phyloP scores from a whole-genome alignment of 2,329 filamentous ascomycete genomes.

The Drechslerella dactyloides region DNA sequence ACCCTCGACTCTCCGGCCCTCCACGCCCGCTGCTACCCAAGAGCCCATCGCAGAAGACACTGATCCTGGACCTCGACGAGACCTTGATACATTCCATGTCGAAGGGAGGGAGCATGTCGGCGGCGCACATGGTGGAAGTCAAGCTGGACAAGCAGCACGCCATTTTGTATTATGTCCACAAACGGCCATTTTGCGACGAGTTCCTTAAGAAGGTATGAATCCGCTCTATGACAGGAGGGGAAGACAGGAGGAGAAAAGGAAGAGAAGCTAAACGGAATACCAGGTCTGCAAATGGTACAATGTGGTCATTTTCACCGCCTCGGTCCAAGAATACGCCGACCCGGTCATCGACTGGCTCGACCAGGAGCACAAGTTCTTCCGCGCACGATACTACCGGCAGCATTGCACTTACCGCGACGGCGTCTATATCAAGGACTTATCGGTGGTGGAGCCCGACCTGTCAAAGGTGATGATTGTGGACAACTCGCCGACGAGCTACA shows the following conservation, averaged over 20 bases:
- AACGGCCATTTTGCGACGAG: constrained; percentile 94
- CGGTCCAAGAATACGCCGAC: constrained; percentile 97
- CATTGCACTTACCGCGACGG: constrained; percentile 96
- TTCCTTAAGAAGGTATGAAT: constrained; percentile 78
- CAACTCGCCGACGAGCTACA: constrained; percentile 96
- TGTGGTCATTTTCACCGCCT: constrained; percentile 92
- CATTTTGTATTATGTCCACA: constrained; percentile 98
- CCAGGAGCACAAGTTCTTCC: constrained; percentile 94
- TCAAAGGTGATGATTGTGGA: constrained; percentile 99
- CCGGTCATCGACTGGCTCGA: constrained; percentile 99
- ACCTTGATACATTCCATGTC: constrained; percentile 98
- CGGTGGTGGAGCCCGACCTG: constrained; percentile 92
- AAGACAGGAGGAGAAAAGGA: not conserved
- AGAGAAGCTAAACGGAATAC: not conserved
- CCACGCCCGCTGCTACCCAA: constrained; percentile 88
- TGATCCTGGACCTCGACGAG: constrained; percentile 95
- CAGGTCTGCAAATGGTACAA: constrained; percentile 98
- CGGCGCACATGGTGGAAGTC: constrained; percentile 98
- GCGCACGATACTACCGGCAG: constrained; percentile 89
- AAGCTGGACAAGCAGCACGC: constrained; percentile 89
- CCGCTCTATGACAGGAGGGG: not conserved
- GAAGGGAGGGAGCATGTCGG: constrained; percentile 92
- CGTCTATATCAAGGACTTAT: constrained; percentile 97
- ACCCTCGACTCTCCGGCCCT: constrained; percentile 86
- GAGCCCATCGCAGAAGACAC: constrained; percentile 90